Base-by-base conservation (phyloP, 1,284 basidiomycete species). In the Leccinum subrobustum region DNA sequence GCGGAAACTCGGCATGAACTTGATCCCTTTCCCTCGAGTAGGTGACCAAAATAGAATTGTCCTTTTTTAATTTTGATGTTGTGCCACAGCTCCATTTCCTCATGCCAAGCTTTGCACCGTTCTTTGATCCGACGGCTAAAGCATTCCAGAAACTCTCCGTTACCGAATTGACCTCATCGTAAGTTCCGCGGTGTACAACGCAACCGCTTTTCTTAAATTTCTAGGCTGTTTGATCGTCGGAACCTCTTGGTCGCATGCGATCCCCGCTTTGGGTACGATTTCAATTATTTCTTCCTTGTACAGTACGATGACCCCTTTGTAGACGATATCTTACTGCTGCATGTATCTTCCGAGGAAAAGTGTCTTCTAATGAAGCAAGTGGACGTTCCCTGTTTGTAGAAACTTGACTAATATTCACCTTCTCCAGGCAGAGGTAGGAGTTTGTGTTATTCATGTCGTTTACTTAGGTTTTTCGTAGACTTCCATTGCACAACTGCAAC, bases 1-100 rank as follows among this genome's bases (percentile, higher is more conserved):
- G 58, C 87, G 95, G 64, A 98, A 98, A 77, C 85, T 98, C 48
- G 92, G 87, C 54, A 89, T 96, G 84, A 98, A 98, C 77, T 84
- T 98, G 61, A 81, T 96, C 58, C 94, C 94, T 0, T 96, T 96
- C 83, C 94, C 94, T 65, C 92, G 94, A 64, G 88, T 89, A 74
- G 51, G 86, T 75, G 12, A 14, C 12, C 35, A 25, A 50, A 8
- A 53, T 51, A 14, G 35, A 42, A 27, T 18, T 18, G 2, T 9
- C n/a, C 29, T 29, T 1, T 51, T 16, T 14, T 23, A 8, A 20
- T 25, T 52, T 48, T 57, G 11, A 67, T 23, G 6, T 7, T 33
- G 27, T 14, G 31, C 25, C 56, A 52, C 61, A 91, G 88, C 83
- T 96, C 58, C 94, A 96, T 73, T 96, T 96, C 84, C 83, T 96